These are phyloP conservation scores for Tuctoria greenei DNA, from an alignment of 176 grass and related monocot genomes.

Conservation along the genomic window DNA sequence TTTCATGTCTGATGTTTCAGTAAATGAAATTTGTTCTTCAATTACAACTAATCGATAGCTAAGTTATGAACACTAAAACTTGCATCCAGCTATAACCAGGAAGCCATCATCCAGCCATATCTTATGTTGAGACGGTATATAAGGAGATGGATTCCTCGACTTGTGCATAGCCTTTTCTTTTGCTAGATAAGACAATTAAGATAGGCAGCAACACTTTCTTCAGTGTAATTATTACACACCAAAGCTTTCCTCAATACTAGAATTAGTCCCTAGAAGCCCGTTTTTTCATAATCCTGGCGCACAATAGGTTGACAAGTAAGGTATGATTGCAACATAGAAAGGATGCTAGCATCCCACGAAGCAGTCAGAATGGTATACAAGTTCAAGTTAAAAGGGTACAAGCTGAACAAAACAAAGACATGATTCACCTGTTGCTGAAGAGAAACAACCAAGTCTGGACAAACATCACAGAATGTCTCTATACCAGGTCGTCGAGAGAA, in stretches of 20 bases:
- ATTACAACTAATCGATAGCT: not conserved
- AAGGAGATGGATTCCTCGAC: not conserved
- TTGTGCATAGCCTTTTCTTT: not conserved
- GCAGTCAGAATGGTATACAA: not conserved
- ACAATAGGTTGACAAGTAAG: not conserved
- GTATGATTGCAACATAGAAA: not conserved
- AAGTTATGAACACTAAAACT: not conserved
- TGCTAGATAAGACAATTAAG: constrained; percentile 23
- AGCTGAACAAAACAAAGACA: constrained; percentile 21
- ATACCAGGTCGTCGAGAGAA: constrained; percentile 58
- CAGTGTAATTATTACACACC: not conserved
- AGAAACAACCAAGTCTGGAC: constrained; percentile 71
- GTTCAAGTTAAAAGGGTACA: constrained; percentile 31
- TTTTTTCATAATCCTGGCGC: not conserved
- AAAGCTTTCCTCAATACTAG: constrained; percentile 6
- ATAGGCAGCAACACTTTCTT: constrained; percentile 1
- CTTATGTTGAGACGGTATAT: not conserved
- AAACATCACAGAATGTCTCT: constrained; percentile 62
- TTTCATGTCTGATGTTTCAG: constrained; percentile 1
- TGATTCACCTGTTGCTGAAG: constrained; percentile 83
- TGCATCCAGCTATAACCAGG: not conserved
- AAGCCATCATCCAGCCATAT: not conserved
- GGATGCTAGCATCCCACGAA: not conserved
- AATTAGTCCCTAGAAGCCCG: not conserved
- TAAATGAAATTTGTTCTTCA: constrained; percentile 16